Percentiles rank a stretch among this genome's conserved stretches.
Evolutionary conservation across 257 asterid species (phyloP).

Genomic region (Ligustrum vulgare): DNA sequence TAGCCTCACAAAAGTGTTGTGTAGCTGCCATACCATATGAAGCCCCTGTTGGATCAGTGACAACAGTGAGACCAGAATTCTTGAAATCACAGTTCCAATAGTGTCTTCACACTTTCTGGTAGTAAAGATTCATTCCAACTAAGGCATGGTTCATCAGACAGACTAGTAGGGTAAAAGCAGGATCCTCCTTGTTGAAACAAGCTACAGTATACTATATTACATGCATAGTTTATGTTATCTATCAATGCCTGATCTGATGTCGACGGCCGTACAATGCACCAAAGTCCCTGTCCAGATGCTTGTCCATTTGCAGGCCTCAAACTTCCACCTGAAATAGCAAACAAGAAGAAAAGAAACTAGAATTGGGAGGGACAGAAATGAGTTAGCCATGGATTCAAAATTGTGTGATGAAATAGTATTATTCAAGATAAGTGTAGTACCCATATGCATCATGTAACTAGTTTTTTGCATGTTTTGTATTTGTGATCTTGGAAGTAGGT

Average conservation of each 20-base stretch:
- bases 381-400: slow-evolving; percentile 17
- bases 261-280: slow-evolving; percentile 41
- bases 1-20: slow-evolving; percentile 8
- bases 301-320: slow-evolving; percentile 23
- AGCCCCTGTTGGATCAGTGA: slow-evolving; percentile 33
- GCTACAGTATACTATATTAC: slow-evolving; percentile 30
- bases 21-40: background rate
- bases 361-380: slow-evolving; percentile 4
- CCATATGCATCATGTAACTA: too few relatives aligned
- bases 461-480: too few relatives aligned
- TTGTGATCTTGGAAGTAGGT: too few relatives aligned
- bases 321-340: slow-evolving; percentile 18
- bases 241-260: slow-evolving; percentile 24
- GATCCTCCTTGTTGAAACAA: slow-evolving; percentile 30
- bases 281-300: slow-evolving; percentile 32
- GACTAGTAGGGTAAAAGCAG: slow-evolving; percentile 31
- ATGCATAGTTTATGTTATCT: slow-evolving; percentile 35
- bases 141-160: slow-evolving; percentile 34
- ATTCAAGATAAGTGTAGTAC: background rate
- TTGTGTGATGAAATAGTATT: background rate
- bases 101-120: slow-evolving; percentile 34
- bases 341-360: slow-evolving; percentile 1
- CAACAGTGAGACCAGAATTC: slow-evolving; percentile 29
- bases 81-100: slow-evolving; percentile 46
- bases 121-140: slow-evolving; percentile 42